phyloP scores from a whole-genome alignment of 2,329 filamentous ascomycete genomes.

The Trichophyton simii region DNA sequence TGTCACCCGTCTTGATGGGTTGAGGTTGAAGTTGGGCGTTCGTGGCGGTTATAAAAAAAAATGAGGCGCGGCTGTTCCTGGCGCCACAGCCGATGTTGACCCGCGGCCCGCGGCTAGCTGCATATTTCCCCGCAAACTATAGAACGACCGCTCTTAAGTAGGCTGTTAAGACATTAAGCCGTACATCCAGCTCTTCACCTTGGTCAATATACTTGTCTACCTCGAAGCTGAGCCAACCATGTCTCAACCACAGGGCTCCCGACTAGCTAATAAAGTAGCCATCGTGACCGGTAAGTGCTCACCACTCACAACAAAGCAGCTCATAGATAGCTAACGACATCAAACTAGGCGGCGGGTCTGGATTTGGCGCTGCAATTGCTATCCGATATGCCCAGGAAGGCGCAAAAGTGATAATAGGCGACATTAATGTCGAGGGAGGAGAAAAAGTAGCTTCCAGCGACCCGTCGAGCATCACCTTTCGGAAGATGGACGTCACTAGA shows the following conservation, averaged over 20 bases:
- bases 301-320: background rate
- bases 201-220: background rate
- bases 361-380: constrained; percentile 33
- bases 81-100: background rate
- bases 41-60: too few relatives aligned
- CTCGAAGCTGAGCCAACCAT: background rate
- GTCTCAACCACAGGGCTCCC: constrained; percentile 15
- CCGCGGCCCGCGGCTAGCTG: background rate
- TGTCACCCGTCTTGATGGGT: too few relatives aligned
- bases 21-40: too few relatives aligned
- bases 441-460: constrained; percentile 22
- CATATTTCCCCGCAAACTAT: background rate
- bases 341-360: constrained; percentile 28
- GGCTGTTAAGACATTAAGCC: too few relatives aligned
- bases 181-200: background rate
- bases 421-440: constrained; percentile 29
- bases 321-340: background rate
- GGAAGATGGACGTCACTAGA: constrained; percentile 26
- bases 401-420: constrained; percentile 30
- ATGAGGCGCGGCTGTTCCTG: background rate
- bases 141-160: background rate
- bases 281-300: constrained; percentile 32
- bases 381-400: constrained; percentile 30
- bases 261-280: constrained; percentile 34
- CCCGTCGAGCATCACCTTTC: constrained; percentile 21